phyloP scores from a whole-genome alignment of 208 protist genomes.

The Trypanosoma platydactyli region DNA sequence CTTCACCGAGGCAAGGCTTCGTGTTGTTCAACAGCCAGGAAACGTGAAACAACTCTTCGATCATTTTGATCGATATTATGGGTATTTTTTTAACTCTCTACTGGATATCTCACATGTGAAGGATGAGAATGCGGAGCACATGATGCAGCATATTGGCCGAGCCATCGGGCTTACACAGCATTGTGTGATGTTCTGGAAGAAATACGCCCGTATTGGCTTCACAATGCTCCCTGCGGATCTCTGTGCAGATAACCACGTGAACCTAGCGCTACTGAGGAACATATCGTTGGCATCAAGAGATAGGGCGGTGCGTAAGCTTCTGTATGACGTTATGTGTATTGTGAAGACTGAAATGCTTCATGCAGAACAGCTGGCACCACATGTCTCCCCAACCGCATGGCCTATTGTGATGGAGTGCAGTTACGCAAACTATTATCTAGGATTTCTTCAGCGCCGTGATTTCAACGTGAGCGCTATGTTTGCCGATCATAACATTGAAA shows the following conservation, averaged over 20 bases:
- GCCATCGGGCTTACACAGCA: conserved; percentile 82
- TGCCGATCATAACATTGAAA: conserved; percentile 87
- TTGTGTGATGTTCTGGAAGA: conserved; percentile 92
- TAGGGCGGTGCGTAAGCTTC: conserved; percentile 65
- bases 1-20: conserved; percentile 83
- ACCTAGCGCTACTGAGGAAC: conserved; percentile 82
- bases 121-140: conserved; percentile 81
- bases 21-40: conserved; percentile 82
- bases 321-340: conserved; percentile 87
- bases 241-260: conserved; percentile 87
- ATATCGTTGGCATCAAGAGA: conserved; percentile 81
- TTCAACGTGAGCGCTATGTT: conserved; percentile 91
- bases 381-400: conserved; percentile 71
- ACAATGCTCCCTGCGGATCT: conserved; percentile 89
- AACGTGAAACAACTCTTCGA: conserved; percentile 90
- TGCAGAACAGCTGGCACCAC: conserved; percentile 59
- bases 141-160: conserved; percentile 85
- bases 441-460: conserved; percentile 78
- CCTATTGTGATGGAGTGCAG: conserved; percentile 85
- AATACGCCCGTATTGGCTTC: conserved; percentile 86
- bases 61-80: conserved; percentile 91
- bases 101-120: conserved; percentile 77
- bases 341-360: conserved; percentile 87
- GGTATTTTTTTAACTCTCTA: conserved; percentile 89
- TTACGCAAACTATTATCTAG: conserved; percentile 88